phyloP scores from a whole-genome alignment of 2,329 filamentous ascomycete genomes.

The Ceratocystis albifundus region DNA sequence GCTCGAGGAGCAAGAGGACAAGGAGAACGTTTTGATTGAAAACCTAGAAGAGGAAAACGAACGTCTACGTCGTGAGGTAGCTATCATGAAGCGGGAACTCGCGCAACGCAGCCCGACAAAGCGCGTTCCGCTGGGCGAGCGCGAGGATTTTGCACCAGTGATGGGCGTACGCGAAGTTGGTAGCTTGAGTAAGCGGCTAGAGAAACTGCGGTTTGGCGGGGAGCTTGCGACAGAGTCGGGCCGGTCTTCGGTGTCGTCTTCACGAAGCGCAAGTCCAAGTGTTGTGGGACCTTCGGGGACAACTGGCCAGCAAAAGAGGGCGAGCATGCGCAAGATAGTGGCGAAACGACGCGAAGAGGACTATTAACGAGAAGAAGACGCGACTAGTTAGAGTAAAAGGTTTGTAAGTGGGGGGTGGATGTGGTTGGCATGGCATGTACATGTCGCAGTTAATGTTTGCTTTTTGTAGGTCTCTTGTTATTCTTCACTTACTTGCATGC shows the following conservation, averaged over 20 bases:
- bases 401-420: neutral
- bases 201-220: slow-evolving; percentile 15
- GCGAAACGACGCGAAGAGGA: slow-evolving; percentile 14
- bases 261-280: slow-evolving; percentile 12
- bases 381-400: neutral
- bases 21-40: slow-evolving; percentile 49
- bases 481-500: neutral
- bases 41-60: slow-evolving; percentile 62
- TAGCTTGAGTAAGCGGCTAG: slow-evolving; percentile 17
- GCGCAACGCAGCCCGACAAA: slow-evolving; percentile 52
- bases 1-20: slow-evolving; percentile 38
- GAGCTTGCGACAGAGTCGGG: neutral
- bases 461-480: neutral
- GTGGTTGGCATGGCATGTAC: neutral
- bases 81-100: slow-evolving; percentile 54
- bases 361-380: neutral
- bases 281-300: neutral
- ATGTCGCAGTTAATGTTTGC: neutral
- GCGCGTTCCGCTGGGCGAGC: slow-evolving; percentile 43
- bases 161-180: slow-evolving; percentile 16
- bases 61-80: slow-evolving; percentile 52
- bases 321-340: slow-evolving; percentile 14
- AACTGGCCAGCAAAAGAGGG: slow-evolving; percentile 3
- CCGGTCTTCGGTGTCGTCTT: neutral
- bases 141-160: slow-evolving; percentile 36